Percentiles rank a stretch among this genome's conserved stretches.
These are phyloP conservation scores for Cardiosporidium cionae DNA, from an alignment of 169 alveolate genomes.

Conservation along the genomic window DNA sequence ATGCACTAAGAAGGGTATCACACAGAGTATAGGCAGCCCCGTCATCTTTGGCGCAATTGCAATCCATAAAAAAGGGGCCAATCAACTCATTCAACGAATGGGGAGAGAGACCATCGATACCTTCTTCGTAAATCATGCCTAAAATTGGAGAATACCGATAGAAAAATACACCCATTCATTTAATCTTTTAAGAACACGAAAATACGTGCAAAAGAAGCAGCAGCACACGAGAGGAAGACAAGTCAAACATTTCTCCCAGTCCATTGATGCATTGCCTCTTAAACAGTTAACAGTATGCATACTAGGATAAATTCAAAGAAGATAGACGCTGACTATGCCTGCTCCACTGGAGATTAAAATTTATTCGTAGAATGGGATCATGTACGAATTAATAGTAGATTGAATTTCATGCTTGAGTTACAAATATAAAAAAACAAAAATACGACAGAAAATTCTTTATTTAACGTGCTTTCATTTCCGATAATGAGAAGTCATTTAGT, in stretches of 20 bases:
- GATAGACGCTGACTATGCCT: no score
- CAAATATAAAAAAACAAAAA: no score
- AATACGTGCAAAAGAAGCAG: neutral
- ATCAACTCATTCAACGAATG: neutral
- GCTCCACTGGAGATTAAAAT: no score
- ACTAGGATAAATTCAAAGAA: neutral
- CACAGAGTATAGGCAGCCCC: no score
- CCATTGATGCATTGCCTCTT: neutral
- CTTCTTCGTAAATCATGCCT: neutral
- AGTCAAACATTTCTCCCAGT: neutral
- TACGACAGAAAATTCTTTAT: no score
- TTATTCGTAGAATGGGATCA: no score
- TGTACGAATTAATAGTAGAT: no score
- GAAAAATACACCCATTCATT: neutral
- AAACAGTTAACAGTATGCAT: neutral
- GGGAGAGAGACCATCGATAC: neutral
- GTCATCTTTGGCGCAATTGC: neutral
- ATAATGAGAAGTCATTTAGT: no score
- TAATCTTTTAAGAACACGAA: neutral
- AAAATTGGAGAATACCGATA: neutral
- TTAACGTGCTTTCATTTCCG: no score
- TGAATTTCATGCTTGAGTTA: no score
- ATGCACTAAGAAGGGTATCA: neutral
- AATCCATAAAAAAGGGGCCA: neutral
- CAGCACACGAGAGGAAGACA: neutral